Evolutionary conservation across 495 filamentous ascomycete genomes (phyloP), one percentile per base, ranked within the genome.

Genomic region (Xylaria curta): DNA sequence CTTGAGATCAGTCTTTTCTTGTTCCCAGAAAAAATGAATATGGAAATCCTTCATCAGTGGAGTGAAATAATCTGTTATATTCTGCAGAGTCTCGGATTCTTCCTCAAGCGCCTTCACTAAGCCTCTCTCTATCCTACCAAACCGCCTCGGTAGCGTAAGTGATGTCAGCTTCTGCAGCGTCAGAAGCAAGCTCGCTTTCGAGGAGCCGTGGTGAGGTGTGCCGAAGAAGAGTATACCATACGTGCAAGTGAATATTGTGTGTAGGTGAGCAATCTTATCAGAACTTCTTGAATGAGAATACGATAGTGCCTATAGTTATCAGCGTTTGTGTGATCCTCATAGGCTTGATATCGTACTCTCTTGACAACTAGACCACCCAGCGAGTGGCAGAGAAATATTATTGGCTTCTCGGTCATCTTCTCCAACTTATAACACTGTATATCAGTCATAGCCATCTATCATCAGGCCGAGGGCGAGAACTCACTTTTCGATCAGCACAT

Each of bases 401-500:
- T 59, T 19, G 54, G 54, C 54, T 36, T 59, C 24, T 59, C 54
- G 10, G 54, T 36, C 54, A 59, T 59, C 19, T 12, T 24, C 28
- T 59, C 54, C 28, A 59, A 9, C 54, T 59, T 31, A 36, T 6
- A n/a, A 36, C 26, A n/a, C 21, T 5, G 15, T 7, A 17, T 47
- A 19, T 59, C 4, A 59, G 24, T 15, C 17, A 17, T 36, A 36
- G 36, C 6, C 44, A 9, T 59, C 54, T 17, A 21, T 36, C 19
- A 31, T 59, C 28, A 36, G 13, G 19, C 3, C 9, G n/a, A 36
- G 12, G 54, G 15, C 10, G 28, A 36, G 26, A 31, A 7, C 54
- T 59, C 28, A 59, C 54, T 59, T 59, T 59, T 59, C 54, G 54
- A 59, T 59, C 54, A n/a, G 54, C 54, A 36, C 19, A 59, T 59